Evolutionary conservation across 2,329 filamentous ascomycete species (phyloP), one percentile per base, ranked within the genome.

Genomic region (Tolypocladium inflatum): DNA sequence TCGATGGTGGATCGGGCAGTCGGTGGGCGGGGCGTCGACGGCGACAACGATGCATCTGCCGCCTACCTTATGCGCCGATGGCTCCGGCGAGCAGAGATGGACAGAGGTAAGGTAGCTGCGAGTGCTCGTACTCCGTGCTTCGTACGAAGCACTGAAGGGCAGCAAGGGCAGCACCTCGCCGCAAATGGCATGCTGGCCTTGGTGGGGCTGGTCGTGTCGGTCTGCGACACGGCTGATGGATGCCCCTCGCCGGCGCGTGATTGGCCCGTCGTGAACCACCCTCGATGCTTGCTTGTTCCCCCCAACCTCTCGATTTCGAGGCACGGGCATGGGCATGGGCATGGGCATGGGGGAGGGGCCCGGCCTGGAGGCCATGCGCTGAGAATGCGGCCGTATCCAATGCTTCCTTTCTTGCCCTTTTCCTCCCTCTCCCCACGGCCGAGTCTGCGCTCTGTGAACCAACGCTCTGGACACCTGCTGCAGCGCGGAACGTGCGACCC

Each of bases 261-360:
- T 59, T 59, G 58, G 58, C 43, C 55, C 42, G 35, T 21, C 30
- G n/a, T n/a, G 39, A 51, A 33, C 39, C 35, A 56, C 50, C 26
- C 9, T 21, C 39, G 23, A 39, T 13, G 41, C 58, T 42, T 42
- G 26, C 41, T 51, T 50, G 43, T 51, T 56, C 17, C 37, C 38
- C 60, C 60, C 60, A 61, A 60, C 60, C 60, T 61, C 60, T 60
- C 58, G 39, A 61, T 58, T 61, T 59, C 54, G 51, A 45, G 48
- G 23, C 43, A 48, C 7, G 23, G 43, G 13, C 43, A 26, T 48
- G 43, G 23, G 43, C 15, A 30, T 17, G 23, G 13, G 15, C 15
- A 19, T 48, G 43, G 13, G 42, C 42, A 13, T 26, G 42, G 43
- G 42, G 42, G 42, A 21, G 26, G 30, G 45, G 45, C 19, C 30